Conservation (phyloP, 73 alveolate species). For the Tetrahymena malaccensis region DNA sequence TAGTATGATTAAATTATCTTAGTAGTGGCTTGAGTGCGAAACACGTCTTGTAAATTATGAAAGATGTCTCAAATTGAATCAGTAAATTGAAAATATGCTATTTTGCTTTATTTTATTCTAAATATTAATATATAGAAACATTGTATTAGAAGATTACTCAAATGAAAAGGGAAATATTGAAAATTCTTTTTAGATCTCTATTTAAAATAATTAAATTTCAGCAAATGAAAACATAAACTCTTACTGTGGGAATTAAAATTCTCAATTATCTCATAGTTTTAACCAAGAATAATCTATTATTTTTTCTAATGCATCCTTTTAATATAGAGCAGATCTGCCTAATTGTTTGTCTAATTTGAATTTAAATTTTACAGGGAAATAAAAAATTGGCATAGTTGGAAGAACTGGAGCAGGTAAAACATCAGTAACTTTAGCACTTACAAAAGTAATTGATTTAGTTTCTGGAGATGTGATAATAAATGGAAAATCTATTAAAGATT, state of each 20-base stretch:
- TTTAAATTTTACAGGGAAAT: background rate
- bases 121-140: background rate
- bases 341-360: background rate
- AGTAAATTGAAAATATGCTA: background rate
- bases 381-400: constrained; percentile 55
- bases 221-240: too few relatives aligned
- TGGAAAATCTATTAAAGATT: constrained; percentile 58
- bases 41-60: background rate
- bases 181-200: background rate
- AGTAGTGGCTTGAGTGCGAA: background rate
- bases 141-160: background rate
- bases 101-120: background rate
- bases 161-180: background rate
- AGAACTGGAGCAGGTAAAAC: constrained; percentile 69
- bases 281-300: background rate
- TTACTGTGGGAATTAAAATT: too few relatives aligned
- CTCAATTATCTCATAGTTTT: background rate
- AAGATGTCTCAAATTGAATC: background rate
- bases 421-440: constrained; percentile 44
- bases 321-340: background rate
- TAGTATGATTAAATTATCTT: background rate
- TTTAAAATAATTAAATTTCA: too few relatives aligned
- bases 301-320: background rate
- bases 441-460: constrained; percentile 46
- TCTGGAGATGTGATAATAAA: constrained; percentile 68